Conservation (phyloP, 306 rosid species). For the Gillenia trifoliata region DNA sequence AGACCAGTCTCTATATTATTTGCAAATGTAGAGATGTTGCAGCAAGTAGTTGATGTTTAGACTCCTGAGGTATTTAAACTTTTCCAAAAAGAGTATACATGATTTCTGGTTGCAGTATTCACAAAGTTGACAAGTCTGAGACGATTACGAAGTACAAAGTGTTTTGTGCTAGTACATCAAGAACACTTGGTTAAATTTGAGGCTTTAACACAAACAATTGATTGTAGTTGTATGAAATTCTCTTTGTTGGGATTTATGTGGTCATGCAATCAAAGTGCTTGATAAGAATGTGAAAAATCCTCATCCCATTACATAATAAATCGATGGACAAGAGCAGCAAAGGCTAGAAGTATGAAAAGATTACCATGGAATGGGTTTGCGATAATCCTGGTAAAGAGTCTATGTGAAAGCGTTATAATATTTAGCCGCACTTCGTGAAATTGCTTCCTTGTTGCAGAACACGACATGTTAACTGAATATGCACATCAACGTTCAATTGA, state of each 20-base stretch:
- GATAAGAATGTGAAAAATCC: neutral
- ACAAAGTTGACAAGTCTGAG: neutral
- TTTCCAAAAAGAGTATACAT: neutral
- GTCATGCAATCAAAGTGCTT: neutral
- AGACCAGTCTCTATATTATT: too few relatives aligned
- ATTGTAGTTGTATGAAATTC: neutral
- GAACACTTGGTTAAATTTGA: neutral
- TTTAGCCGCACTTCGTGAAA: too few relatives aligned
- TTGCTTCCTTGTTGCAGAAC: too few relatives aligned
- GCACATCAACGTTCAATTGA: too few relatives aligned
- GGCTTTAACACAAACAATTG: neutral
- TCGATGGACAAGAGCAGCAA: neutral
- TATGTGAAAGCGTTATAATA: too few relatives aligned
- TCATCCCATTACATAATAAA: neutral
- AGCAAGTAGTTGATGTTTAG: neutral
- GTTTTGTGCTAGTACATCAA: neutral
- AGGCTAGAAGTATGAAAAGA: neutral
- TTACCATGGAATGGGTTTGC: neutral
- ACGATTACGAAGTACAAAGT: neutral
- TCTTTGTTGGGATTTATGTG: neutral
- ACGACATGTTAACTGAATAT: too few relatives aligned
- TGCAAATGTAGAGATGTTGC: constrained; percentile 9
- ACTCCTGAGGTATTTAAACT: neutral
- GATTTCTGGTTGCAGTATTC: neutral
- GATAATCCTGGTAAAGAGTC: neutral